Percentiles rank a stretch among this genome's conserved stretches.
Conservation (phyloP, 148 eudicot genomes). For the Camellia granthamiana region DNA sequence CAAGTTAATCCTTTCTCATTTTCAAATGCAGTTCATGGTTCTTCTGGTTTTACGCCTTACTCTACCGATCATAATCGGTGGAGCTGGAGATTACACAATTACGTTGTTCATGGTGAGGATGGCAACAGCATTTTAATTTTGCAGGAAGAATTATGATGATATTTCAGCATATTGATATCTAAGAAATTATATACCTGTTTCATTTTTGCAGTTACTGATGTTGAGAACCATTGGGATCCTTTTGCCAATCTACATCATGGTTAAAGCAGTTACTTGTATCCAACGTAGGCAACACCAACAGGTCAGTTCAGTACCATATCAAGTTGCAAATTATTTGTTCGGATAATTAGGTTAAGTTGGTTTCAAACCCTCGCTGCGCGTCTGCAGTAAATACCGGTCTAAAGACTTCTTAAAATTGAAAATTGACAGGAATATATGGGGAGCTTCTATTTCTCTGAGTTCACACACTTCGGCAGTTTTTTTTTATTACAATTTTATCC, state of each 20-base stretch:
- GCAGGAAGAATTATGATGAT: neutral
- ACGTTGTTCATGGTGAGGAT: constrained; percentile 55
- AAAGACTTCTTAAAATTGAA: too few relatives aligned
- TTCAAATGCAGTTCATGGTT: constrained; percentile 44
- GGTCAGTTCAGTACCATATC: constrained; percentile 27
- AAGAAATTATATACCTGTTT: neutral
- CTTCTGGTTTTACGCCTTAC: constrained; percentile 68
- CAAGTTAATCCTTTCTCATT: neutral
- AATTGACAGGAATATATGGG: too few relatives aligned
- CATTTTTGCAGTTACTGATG: constrained; percentile 45
- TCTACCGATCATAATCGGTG: constrained; percentile 53
- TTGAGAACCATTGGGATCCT: constrained; percentile 60
- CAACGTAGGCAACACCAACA: constrained; percentile 45
- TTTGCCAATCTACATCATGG: constrained; percentile 54
- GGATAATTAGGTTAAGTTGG: neutral
- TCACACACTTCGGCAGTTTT: too few relatives aligned
- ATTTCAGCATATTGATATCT: neutral
- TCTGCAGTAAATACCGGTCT: too few relatives aligned
- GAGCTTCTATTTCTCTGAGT: too few relatives aligned
- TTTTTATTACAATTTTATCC: too few relatives aligned
- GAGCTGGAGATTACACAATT: constrained; percentile 52
- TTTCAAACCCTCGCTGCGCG: too few relatives aligned
- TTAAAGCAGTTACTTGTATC: constrained; percentile 42
- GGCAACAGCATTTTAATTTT: neutral
- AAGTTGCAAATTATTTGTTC: neutral